Conservation (phyloP, 768 basidiomycete species). For the Candolleomyces eurysporus region DNA sequence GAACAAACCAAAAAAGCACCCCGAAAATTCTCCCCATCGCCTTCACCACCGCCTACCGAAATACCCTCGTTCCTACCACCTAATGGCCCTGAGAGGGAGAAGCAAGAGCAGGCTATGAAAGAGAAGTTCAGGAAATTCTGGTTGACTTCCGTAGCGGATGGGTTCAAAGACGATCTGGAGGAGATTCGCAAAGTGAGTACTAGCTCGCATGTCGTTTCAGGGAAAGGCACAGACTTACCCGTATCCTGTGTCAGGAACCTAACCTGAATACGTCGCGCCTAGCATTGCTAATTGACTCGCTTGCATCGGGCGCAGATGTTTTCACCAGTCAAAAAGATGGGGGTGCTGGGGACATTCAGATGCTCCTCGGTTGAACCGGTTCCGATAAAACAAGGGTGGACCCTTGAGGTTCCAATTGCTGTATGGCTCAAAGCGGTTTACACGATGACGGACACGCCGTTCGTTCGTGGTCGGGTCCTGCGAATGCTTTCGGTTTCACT, state of each 20-base stretch:
- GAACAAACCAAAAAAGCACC: slow-evolving; percentile 9
- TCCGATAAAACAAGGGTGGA: no score
- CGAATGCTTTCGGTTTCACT: no score
- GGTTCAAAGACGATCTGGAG: slow-evolving; percentile 82
- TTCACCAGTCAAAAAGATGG: slow-evolving; percentile 45
- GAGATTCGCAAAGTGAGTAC: slow-evolving; percentile 70
- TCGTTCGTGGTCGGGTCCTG: no score
- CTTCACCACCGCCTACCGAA: slow-evolving; percentile 41
- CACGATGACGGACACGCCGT: no score
- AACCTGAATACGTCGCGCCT: slow-evolving; percentile 68
- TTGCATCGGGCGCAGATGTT: slow-evolving; percentile 76
- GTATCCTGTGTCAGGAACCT: slow-evolving; percentile 42
- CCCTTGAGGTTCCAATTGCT: no score
- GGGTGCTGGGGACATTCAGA: slow-evolving; percentile 67
- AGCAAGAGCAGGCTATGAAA: slow-evolving; percentile 55
- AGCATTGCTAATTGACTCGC: slow-evolving; percentile 74
- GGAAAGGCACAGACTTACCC: neutral
- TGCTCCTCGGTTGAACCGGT: slow-evolving; percentile 49
- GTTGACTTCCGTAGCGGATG: slow-evolving; percentile 82
- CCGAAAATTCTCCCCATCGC: slow-evolving; percentile 38
- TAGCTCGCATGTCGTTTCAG: neutral
- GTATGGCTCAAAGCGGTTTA: no score
- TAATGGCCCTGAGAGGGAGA: slow-evolving; percentile 20
- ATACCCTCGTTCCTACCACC: slow-evolving; percentile 61
- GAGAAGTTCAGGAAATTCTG: slow-evolving; percentile 79